Evolutionary conservation across 768 basidiomycete species (phyloP).

Genomic region (Hericium alpestre): DNA sequence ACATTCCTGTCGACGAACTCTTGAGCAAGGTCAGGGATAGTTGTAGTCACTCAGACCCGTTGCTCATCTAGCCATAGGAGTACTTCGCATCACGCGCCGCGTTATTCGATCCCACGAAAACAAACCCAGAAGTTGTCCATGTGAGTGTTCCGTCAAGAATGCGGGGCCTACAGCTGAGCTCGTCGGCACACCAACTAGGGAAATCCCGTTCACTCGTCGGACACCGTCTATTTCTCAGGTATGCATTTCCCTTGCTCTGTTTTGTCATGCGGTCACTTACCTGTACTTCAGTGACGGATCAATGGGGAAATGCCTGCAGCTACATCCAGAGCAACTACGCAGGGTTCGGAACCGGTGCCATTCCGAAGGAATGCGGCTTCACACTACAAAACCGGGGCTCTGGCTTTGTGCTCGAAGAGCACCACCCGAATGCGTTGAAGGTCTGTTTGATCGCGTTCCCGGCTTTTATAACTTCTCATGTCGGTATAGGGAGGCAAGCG

Average conservation of each 20-base stretch:
- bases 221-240: conserved; percentile 93
- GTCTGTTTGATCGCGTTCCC: conserved; percentile 26
- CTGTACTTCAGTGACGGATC: conserved; percentile 53
- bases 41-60: background rate
- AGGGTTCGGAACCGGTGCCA: conserved; percentile 89
- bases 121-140: conserved; percentile 56
- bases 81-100: conserved; percentile 75
- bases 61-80: conserved; percentile 35
- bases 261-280: background rate
- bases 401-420: conserved; percentile 68
- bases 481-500: conserved; percentile 63
- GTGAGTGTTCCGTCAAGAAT: conserved; percentile 27
- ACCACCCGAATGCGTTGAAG: conserved; percentile 78
- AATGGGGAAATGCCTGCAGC: conserved; percentile 86
- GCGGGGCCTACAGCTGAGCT: background rate
- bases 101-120: conserved; percentile 61
- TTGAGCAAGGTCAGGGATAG: conserved; percentile 60
- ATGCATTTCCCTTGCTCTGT: conserved; percentile 5
- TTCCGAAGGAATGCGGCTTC: conserved; percentile 92
- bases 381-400: conserved; percentile 91
- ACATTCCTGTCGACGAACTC: conserved; percentile 72
- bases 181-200: conserved; percentile 36
- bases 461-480: background rate
- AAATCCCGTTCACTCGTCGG: conserved; percentile 72
- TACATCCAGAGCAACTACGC: conserved; percentile 84